Evolutionary conservation across 192 early-diverging fungal species (phyloP), one percentile per base, ranked within the genome.

Genomic region (Gaertneriomyces sp.): DNA sequence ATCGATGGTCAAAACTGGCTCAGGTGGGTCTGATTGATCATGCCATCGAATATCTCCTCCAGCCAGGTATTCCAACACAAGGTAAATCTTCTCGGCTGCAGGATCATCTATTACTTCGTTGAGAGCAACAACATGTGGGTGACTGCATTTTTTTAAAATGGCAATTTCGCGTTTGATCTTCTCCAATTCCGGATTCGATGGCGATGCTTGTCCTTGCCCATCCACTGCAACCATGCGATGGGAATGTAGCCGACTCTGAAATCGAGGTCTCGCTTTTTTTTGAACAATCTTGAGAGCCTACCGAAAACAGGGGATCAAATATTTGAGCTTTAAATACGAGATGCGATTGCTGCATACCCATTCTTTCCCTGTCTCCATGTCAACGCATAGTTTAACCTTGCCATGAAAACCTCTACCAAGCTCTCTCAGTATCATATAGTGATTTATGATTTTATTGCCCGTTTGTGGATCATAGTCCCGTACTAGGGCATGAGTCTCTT

Each of bases 71-170:
- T 96, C 96, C 42, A 98, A 77, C 2, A 95, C 80, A 42, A 98
- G 75, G 76, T 96, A 98, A 45, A 98, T 95, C 61, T 95, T 95
- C 16, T 90, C 84, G 42, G 87, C 87, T 40, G 76, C 79, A 2
- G 93, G 93, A 72, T 96, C 93, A 77, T 98, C 96, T 61, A 98
- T 96, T 45, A 98, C 93, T 73, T 96, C 96, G 49, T 81, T 79
- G 58, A 98, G 75, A 12, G 82, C 79, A 17, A 98, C 93, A 14
- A 98, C 88, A 72, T 98, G 86, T 7, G 93, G 93, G 59, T 98
- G 96, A 20, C 79, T 75, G 71, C 92, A 93, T 72, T 96, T 96
- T 79, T 96, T 95, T 60, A 98, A 79, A 46, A 98, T 97, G 7
- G 93, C 93, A 61, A 98, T 93, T 72, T 98, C 96, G 46, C 89